A percentile compares a stretch with the other conserved stretches of the same genome.
These are phyloP conservation scores for Penicillium ochrochloron DNA, from an alignment of 495 filamentous ascomycete species.

Conservation along the genomic window DNA sequence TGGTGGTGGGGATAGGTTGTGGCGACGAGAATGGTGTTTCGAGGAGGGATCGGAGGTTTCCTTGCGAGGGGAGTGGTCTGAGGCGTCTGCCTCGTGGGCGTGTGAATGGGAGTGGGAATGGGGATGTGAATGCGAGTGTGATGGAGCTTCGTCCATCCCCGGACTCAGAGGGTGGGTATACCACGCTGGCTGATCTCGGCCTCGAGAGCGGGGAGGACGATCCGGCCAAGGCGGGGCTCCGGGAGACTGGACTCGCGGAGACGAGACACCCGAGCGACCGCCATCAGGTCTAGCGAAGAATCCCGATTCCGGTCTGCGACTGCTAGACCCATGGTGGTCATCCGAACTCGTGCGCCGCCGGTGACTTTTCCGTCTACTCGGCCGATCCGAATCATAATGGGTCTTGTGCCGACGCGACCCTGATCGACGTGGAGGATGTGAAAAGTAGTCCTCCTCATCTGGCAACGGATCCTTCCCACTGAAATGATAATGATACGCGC, in stretches of 20 bases:
- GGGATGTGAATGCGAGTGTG: conserved; percentile 12
- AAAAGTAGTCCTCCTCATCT: conserved; percentile 38
- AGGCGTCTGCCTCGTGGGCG: conserved; percentile 27
- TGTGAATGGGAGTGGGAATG: neutral
- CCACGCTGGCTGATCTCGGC: conserved; percentile 30
- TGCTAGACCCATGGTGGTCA: conserved; percentile 26
- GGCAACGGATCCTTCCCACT: conserved; percentile 37
- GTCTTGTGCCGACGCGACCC: conserved; percentile 29
- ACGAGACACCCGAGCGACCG: conserved; percentile 27
- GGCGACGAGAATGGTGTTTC: conserved; percentile 26
- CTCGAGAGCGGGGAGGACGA: conserved; percentile 22
- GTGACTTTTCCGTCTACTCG: conserved; percentile 25
- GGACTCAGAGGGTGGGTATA: conserved; percentile 31
- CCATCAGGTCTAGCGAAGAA: conserved; percentile 18
- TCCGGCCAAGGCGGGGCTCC: conserved; percentile 27
- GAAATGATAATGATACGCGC: conserved; percentile 39
- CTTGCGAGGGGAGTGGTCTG: conserved; percentile 27
- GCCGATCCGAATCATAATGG: conserved; percentile 26
- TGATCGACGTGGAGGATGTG: conserved; percentile 20
- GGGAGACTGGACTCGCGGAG: conserved; percentile 42
- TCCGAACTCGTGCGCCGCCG: conserved; percentile 37
- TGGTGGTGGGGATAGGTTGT: conserved; percentile 40
- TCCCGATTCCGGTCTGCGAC: conserved; percentile 30
- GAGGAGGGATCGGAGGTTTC: conserved; percentile 19
- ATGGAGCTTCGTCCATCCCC: conserved; percentile 22